phyloP scores from a whole-genome alignment of 2,329 filamentous ascomycete species.

The Blumeria hordei region DNA sequence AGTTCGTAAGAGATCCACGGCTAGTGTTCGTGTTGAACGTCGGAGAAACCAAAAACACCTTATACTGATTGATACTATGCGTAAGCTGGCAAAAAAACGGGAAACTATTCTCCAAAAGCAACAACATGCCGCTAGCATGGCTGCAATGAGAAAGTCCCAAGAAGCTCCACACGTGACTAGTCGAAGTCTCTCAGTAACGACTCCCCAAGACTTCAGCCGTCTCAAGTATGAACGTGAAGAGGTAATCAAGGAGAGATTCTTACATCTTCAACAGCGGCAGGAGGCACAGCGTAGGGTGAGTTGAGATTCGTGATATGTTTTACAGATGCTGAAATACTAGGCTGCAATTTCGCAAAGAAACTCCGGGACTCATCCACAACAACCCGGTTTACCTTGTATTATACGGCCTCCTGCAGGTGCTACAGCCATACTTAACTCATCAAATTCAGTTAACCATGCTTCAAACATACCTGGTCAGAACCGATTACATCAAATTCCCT shows the following conservation, averaged over 20 bases:
- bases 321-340: conserved; percentile 14
- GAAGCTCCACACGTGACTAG: conserved; percentile 26
- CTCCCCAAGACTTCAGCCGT: conserved; percentile 74
- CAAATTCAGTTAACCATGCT: conserved; percentile 7
- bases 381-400: conserved; percentile 8
- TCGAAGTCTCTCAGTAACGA: conserved; percentile 29
- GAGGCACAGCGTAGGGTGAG: conserved; percentile 28
- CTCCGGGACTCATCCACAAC: conserved; percentile 8
- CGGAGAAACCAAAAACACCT: conserved; percentile 70
- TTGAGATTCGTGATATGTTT: conserved; percentile 6
- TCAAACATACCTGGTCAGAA: conserved; percentile 13
- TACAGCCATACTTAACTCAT: conserved; percentile 6
- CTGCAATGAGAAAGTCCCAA: conserved; percentile 59
- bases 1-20: conserved; percentile 43
- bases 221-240: conserved; percentile 74
- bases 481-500: conserved; percentile 10
- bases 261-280: conserved; percentile 18
- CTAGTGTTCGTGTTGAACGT: conserved; percentile 65
- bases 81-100: conserved; percentile 82
- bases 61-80: conserved; percentile 78
- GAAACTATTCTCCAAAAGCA: conserved; percentile 72
- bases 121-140: conserved; percentile 52
- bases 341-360: conserved; percentile 5
- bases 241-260: conserved; percentile 33
- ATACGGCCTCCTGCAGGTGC: conserved; percentile 2